A percentile compares a stretch with the other conserved stretches of the same genome.
phyloP scores from a whole-genome alignment of 1,284 basidiomycete genomes.

The Moesziomyces sp. region DNA sequence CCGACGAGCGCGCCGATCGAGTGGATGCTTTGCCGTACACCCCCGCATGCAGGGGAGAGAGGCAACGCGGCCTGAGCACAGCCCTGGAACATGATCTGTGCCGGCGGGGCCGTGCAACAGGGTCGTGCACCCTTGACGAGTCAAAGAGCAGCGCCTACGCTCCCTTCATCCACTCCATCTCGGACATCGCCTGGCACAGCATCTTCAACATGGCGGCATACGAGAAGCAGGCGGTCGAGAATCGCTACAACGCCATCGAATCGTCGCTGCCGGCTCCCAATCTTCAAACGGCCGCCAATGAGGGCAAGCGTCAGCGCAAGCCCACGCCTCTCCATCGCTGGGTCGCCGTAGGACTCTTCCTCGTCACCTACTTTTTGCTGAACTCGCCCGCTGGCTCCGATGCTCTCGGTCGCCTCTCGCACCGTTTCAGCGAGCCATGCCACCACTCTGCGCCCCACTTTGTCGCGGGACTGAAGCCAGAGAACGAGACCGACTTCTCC shows the following conservation, averaged over 20 bases:
- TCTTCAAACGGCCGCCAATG: slow-evolving; percentile 5
- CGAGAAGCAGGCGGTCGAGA: slow-evolving; percentile 25
- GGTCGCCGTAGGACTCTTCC: slow-evolving; percentile 8
- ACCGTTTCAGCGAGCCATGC: slow-evolving; percentile 11
- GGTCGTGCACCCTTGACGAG: too few relatives aligned
- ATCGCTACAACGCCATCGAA: slow-evolving; percentile 36
- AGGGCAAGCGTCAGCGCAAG: slow-evolving; percentile 16
- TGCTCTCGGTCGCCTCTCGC: slow-evolving; percentile 13
- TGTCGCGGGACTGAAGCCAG: slow-evolving; percentile 14
- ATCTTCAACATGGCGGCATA: slow-evolving; percentile 14
- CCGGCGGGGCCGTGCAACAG: too few relatives aligned
- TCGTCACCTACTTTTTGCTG: slow-evolving; percentile 23
- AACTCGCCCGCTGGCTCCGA: slow-evolving; percentile 15
- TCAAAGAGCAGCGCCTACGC: not conserved
- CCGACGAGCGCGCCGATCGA: not conserved
- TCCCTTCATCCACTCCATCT: not conserved
- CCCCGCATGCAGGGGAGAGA: not conserved
- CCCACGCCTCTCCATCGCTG: slow-evolving; percentile 22
- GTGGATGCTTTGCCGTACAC: not conserved
- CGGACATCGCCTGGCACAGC: not conserved
- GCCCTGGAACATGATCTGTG: too few relatives aligned
- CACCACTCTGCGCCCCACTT: slow-evolving; percentile 11
- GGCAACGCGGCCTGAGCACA: not conserved
- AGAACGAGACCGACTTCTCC: slow-evolving; percentile 45
- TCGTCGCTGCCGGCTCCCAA: slow-evolving; percentile 20